Evolutionary conservation across 441 rosid species (phyloP), one percentile per base, ranked within the genome.

Genomic region (Cnidoscolus chayamansa): DNA sequence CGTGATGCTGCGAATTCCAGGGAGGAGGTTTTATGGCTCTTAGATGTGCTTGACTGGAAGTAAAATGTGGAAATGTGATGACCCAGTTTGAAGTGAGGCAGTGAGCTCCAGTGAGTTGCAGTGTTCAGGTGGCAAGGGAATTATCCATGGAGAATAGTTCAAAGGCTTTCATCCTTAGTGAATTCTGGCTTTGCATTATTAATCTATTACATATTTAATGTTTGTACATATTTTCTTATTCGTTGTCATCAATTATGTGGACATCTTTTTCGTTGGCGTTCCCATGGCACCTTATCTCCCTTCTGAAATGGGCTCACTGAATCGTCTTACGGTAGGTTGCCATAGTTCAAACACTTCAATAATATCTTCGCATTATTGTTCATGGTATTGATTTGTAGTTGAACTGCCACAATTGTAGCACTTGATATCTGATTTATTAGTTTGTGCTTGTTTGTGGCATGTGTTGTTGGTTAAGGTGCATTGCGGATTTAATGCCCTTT

Each of bases 11-110:
- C 98, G 47, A 86, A 79, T 78, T 82, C 94, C 20, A 83, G 82
- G 81, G 96, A 92, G 7, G 94, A 88, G 86, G 94, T 94, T 37
- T 82, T 94, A 81, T 92, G 97, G 97, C 87, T 94, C 48, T 71
- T 94, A 48, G 91, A 90, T 84, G 84, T 94, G 88, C 90, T 92
- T 72, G 97, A 92, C 76, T 94, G 98, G 98, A 90, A 90, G 81
- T 94, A 84, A 89, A 77, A 45, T 30, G 53, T 32, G 16, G 47
- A 68, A 60, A 7, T 16, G 17, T 53, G 47, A 60, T 61, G 68
- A 63, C 67, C 66, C 19, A 31, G n/a, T 47, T 15, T 45, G 11
- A 37, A 31, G 67, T 9, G 64, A 70, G 35, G 53, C 32, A 3
- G 59, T 32, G 16, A 45, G 48, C 66, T 70, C 16, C 63, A n/a